These are phyloP conservation scores for Fusarium staphyleae DNA, from an alignment of 2,329 filamentous ascomycete genomes.

Conservation along the genomic window DNA sequence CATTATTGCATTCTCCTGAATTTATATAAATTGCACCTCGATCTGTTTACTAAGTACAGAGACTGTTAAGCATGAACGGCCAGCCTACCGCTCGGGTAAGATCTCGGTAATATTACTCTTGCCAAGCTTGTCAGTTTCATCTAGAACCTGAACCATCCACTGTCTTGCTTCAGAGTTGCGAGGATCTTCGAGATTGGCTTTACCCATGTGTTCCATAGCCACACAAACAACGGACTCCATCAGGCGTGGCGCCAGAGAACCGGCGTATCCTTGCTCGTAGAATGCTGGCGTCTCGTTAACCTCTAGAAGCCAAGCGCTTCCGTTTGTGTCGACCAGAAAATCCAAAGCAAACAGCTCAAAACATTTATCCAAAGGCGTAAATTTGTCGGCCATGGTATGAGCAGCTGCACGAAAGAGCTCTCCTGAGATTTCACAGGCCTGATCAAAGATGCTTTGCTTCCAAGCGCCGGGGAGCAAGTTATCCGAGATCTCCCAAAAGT, in stretches of 20 bases:
- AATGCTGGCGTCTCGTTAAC: constrained; percentile 51
- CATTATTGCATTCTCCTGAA: no score
- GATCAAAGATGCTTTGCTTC: constrained; percentile 46
- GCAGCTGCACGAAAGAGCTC: constrained; percentile 47
- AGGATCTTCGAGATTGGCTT: neutral
- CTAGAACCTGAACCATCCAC: constrained; percentile 31
- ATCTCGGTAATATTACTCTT: constrained; percentile 39
- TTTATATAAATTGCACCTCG: no score
- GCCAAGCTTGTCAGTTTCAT: constrained; percentile 27
- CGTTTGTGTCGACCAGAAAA: constrained; percentile 45
- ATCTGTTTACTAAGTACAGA: no score
- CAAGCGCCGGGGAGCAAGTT: constrained; percentile 43
- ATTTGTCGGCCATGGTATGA: constrained; percentile 50
- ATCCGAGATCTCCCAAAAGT: constrained; percentile 44
- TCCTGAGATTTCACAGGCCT: constrained; percentile 45
- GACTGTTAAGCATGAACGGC: no score
- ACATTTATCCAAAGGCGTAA: constrained; percentile 47
- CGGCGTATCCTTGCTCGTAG: constrained; percentile 46
- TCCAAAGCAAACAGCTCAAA: constrained; percentile 50
- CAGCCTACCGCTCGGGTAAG: constrained; percentile 10
- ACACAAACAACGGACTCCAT: constrained; percentile 48
- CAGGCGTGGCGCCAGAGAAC: constrained; percentile 43
- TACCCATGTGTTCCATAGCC: constrained; percentile 47
- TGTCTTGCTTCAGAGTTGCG: neutral
- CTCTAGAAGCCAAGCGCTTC: constrained; percentile 47